Evolutionary conservation across 371 early-diverging fungal genomes (phyloP), one percentile per base, ranked within the genome.

Genomic region (Rhizopus sp.): DNA sequence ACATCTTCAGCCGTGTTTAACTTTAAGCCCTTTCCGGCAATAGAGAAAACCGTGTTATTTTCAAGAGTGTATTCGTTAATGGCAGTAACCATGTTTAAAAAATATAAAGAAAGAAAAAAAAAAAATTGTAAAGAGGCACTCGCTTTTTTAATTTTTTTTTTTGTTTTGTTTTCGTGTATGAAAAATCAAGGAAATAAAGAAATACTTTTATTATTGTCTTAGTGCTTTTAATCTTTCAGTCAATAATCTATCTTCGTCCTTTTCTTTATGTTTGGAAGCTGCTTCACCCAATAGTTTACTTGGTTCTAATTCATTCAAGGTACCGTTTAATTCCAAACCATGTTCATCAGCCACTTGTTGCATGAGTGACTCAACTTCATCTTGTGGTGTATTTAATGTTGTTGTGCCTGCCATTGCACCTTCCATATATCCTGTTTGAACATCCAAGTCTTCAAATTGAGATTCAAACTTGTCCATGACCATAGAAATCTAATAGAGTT

Each of bases 381-480:
- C 87, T 65, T 87, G 89, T 34, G 96, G 95, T 62, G 92, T 94
- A 17, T 89, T 74, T 68, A 86, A 58, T 10, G 94, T 82, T 1
- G 93, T 92, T n/a, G 92, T 87, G 34, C 89, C 88, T 17, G 87
- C 85, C 84, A 97, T 95, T 4, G 94, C 81, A 33, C 81, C 84
- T 66, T 96, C 96, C 95, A 97, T 94, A 69, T 90, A 90, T 52
- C 84, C 79, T 8, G 96, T 91, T 74, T 95, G 94, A 34, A 96
- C 93, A 72, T 97, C 96, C 39, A 97, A 68, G 68, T 96, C 92
- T 63, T 96, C 97, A 69, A 94, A 93, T 73, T 94, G 96, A 17
- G 73, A 68, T 70, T 97, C 96, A 65, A 97, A 96, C 63, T 88
- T 90, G 70, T 96, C 97, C 96, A 96, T 97, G 23, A 95, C 88